These are phyloP conservation scores for Aureobasidium sp. DNA, from an alignment of 2,329 filamentous ascomycete species.

Conservation along the genomic window DNA sequence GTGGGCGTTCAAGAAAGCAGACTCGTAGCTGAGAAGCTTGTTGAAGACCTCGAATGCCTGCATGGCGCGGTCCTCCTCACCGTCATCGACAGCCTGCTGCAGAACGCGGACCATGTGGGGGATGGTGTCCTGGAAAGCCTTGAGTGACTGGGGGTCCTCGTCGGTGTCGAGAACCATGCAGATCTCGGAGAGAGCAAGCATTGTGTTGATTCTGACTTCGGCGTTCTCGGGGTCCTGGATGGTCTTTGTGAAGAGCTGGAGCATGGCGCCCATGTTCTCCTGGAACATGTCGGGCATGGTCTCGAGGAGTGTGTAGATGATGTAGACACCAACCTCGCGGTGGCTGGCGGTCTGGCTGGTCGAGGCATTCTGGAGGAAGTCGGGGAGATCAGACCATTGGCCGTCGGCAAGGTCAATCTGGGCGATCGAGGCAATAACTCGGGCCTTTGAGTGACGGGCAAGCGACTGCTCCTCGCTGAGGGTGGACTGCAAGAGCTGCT, in stretches of 20 bases:
- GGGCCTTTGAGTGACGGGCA: constrained; percentile 78
- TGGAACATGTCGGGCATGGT: constrained; percentile 77
- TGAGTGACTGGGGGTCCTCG: constrained; percentile 67
- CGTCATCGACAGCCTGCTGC: constrained; percentile 69
- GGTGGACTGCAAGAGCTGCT: constrained; percentile 76
- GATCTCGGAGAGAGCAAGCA: constrained; percentile 81
- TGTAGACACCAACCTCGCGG: constrained; percentile 86
- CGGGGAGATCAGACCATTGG: constrained; percentile 76
- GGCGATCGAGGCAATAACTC: constrained; percentile 81
- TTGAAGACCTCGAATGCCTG: constrained; percentile 96
- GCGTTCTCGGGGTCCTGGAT: constrained; percentile 86
- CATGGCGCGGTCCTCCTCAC: constrained; percentile 79
- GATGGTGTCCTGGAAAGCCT: constrained; percentile 70
- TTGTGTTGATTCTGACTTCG: constrained; percentile 90
- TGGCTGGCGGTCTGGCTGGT: constrained; percentile 68
- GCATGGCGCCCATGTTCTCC: constrained; percentile 71
- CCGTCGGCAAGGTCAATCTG: constrained; percentile 80
- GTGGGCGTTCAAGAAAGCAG: constrained; percentile 72
- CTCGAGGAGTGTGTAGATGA: constrained; percentile 87
- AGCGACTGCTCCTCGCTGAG: constrained; percentile 70
- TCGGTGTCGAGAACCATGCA: constrained; percentile 84
- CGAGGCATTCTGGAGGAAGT: constrained; percentile 70
- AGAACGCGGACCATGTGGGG: constrained; percentile 85
- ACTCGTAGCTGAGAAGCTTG: constrained; percentile 84
- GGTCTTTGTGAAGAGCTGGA: constrained; percentile 75